phyloP scores from a whole-genome alignment of 108 stramenopile genomes.

The Pseudonitzschia multistriata region DNA sequence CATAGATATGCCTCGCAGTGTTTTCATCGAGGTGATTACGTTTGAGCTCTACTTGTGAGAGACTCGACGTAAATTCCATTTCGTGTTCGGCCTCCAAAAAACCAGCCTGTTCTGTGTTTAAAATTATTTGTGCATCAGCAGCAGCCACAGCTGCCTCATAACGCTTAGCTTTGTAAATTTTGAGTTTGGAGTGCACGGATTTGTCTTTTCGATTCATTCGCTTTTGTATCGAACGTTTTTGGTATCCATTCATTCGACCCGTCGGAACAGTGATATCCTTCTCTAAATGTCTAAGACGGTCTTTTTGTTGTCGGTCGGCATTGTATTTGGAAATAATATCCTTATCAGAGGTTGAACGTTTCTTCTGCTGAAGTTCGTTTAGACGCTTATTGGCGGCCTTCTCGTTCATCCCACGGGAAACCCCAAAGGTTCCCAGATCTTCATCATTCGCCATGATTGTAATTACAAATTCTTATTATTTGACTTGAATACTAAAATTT shows the following conservation, averaged over 20 bases:
- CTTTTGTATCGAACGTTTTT: constrained; percentile 45
- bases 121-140: constrained; percentile 67
- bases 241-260: constrained; percentile 36
- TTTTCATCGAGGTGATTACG: constrained; percentile 53
- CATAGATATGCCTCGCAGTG: constrained; percentile 70
- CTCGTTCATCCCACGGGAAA: constrained; percentile 24
- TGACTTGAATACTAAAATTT: no score
- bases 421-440: constrained; percentile 17
- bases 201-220: constrained; percentile 33
- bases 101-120: constrained; percentile 65
- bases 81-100: constrained; percentile 71
- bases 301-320: constrained; percentile 15
- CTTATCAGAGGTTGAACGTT: constrained; percentile 21
- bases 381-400: constrained; percentile 20
- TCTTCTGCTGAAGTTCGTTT: constrained; percentile 20
- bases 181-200: constrained; percentile 32
- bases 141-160: constrained; percentile 74
- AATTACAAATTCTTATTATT: background rate
- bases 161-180: constrained; percentile 55
- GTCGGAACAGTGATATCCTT: constrained; percentile 8
- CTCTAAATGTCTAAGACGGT: constrained; percentile 3
- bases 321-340: constrained; percentile 25
- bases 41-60: constrained; percentile 67
- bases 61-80: constrained; percentile 71
- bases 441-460: constrained; percentile 5